Conservation (phyloP, 352 stramenopile genomes). For the Thalassiosira hispida region DNA sequence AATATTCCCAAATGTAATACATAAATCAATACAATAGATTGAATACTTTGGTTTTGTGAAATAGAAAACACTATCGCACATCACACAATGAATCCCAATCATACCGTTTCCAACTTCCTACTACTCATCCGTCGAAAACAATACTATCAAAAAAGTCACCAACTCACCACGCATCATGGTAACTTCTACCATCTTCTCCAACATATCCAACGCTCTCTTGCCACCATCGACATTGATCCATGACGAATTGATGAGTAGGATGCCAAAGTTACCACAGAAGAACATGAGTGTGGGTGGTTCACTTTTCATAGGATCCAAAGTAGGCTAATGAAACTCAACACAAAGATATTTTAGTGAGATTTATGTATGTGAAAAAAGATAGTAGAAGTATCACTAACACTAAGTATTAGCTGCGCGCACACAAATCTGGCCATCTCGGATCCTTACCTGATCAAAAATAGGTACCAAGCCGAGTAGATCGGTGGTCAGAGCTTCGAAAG, state of each 20-base stretch:
- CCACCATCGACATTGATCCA: slow-evolving; percentile 41
- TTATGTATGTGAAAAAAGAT: no score
- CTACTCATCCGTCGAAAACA: no score
- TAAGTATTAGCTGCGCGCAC: no score
- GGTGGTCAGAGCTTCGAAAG: slow-evolving; percentile 69
- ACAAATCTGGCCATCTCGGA: no score
- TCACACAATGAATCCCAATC: no score
- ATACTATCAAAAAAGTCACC: not conserved
- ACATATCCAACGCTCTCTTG: slow-evolving; percentile 31
- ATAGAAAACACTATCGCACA: no score
- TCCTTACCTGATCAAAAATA: slow-evolving; percentile 10
- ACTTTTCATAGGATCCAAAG: not conserved
- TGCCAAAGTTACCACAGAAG: slow-evolving; percentile 61
- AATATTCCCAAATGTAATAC: not conserved
- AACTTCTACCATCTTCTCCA: slow-evolving; percentile 58
- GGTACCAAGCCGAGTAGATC: slow-evolving; percentile 67
- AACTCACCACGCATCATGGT: slow-evolving; percentile 58
- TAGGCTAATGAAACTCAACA: not conserved
- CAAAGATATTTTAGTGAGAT: not conserved
- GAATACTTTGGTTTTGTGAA: no score
- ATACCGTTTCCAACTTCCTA: no score
- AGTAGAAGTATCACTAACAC: no score
- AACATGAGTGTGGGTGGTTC: slow-evolving; percentile 9
- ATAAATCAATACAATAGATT: no score
- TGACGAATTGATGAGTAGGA: slow-evolving; percentile 44